phyloP scores from a whole-genome alignment of 2,329 filamentous ascomycete species.

The Colletotrichum sansevieriae region DNA sequence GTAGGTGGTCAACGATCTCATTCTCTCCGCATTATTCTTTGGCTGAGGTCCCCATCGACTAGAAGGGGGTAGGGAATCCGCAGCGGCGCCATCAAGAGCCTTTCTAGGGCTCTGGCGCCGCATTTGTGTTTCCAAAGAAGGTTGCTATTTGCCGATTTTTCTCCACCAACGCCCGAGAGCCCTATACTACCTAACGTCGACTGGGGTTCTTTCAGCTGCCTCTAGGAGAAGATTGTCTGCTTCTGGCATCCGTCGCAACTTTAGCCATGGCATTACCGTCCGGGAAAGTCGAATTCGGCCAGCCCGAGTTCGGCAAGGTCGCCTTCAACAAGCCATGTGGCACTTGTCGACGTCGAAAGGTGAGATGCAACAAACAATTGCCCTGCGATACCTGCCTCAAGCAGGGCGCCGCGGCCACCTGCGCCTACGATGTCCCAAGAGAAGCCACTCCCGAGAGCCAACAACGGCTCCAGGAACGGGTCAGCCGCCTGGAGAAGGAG shows the following conservation, averaged over 20 bases:
- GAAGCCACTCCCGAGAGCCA: conserved; percentile 31
- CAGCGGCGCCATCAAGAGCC: neutral
- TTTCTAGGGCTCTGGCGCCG: conserved; percentile 24
- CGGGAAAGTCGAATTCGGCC: conserved; percentile 9
- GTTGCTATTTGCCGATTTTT: conserved; percentile 6
- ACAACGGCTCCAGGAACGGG: conserved; percentile 35
- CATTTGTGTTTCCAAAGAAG: conserved; percentile 12
- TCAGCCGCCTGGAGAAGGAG: conserved; percentile 33
- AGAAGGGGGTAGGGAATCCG: neutral
- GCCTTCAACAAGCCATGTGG: conserved; percentile 38
- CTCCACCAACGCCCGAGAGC: conserved; percentile 15
- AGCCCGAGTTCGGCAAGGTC: conserved; percentile 13
- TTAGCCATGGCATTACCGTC: conserved; percentile 23
- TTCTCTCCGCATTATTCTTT: neutral
- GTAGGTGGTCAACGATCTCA: neutral
- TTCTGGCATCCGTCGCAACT: neutral
- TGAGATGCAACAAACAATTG: conserved; percentile 39
- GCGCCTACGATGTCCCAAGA: conserved; percentile 32
- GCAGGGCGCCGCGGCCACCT: conserved; percentile 33
- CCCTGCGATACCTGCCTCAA: conserved; percentile 36
- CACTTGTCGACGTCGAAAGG: conserved; percentile 35
- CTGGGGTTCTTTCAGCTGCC: conserved; percentile 6
- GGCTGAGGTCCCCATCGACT: neutral
- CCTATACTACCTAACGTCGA: neutral
- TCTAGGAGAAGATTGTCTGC: conserved; percentile 24